phyloP scores from a whole-genome alignment of 805 yeast genomes.

The Priceomyces castillae region DNA sequence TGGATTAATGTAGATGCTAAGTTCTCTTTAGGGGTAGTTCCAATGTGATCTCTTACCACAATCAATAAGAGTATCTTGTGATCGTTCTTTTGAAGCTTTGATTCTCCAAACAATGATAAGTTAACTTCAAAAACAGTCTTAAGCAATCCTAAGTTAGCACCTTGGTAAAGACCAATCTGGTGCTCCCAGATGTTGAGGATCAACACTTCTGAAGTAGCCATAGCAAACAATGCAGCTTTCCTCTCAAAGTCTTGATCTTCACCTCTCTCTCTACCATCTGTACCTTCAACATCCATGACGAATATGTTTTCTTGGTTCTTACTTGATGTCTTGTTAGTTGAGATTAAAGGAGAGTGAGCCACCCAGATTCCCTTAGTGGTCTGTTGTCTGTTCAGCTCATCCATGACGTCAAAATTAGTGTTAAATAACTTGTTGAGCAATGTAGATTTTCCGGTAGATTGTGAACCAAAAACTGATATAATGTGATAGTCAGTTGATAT shows the following conservation, averaged over 20 bases:
- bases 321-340: conserved; percentile 8
- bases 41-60: conserved; percentile 90
- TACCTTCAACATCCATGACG: conserved; percentile 97
- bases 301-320: conserved; percentile 44
- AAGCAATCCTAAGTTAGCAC: conserved; percentile 93
- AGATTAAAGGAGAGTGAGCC: conserved; percentile 37
- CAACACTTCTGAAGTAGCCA: conserved; percentile 85
- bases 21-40: conserved; percentile 76
- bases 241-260: conserved; percentile 98
- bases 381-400: conserved; percentile 79
- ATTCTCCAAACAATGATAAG: conserved; percentile 73
- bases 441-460: conserved; percentile 95
- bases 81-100: conserved; percentile 31
- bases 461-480: conserved; percentile 95
- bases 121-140: conserved; percentile 97
- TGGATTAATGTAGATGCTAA: conserved; percentile 63
- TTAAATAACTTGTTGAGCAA: conserved; percentile 80
- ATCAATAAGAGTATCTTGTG: conserved; percentile 72
- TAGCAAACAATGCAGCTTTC: conserved; percentile 91
- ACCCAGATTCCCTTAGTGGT: conserved; percentile 58
- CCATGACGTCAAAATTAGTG: conserved; percentile 91
- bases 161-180: conserved; percentile 95
- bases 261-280: conserved; percentile 96
- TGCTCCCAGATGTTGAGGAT: conserved; percentile 96
- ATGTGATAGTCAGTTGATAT: conserved; percentile 75